Percentiles rank a stretch among this genome's conserved stretches.
Conservation (phyloP, 179 eudicot species). For the Heliamphora pulchella region DNA sequence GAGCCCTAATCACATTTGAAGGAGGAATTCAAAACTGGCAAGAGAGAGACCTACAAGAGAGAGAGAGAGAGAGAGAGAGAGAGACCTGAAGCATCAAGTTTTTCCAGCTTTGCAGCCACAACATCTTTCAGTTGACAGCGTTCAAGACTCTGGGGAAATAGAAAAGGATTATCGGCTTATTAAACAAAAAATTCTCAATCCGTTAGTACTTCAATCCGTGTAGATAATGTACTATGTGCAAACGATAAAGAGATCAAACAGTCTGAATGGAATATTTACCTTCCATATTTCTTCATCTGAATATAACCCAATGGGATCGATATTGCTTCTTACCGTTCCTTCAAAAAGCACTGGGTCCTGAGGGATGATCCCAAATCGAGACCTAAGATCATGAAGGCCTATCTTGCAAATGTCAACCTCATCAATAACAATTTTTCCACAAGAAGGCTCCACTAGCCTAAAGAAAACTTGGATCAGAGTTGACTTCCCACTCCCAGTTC, state of each 20-base stretch:
- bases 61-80: conserved; percentile 14
- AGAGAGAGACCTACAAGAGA: too few relatives aligned
- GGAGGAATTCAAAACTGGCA: background rate
- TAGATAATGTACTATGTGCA: background rate
- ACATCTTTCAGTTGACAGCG: conserved; percentile 84
- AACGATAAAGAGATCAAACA: background rate
- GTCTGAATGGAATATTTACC: conserved; percentile 31
- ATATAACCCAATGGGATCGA: conserved; percentile 60
- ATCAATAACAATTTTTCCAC: conserved; percentile 58
- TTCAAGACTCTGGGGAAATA: conserved; percentile 56
- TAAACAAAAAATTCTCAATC: background rate
- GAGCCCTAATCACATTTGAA: background rate
- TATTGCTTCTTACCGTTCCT: conserved; percentile 80
- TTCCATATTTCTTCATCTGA: conserved; percentile 84
- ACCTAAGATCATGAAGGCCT: conserved; percentile 80
- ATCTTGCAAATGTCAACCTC: conserved; percentile 52
- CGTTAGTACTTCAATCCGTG: background rate
- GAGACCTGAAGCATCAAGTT: conserved; percentile 61
- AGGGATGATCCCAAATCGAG: conserved; percentile 81
- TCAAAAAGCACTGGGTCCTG: conserved; percentile 86
- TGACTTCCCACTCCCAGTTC: conserved; percentile 89
- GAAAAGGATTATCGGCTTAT: background rate
- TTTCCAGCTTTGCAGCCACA: conserved; percentile 68
- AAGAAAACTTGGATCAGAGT: conserved; percentile 74
- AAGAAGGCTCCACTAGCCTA: conserved; percentile 68